A percentile compares a stretch with the other conserved stretches of the same genome.
phyloP scores from a whole-genome alignment of 352 stramenopile genomes.

The Globisporangium irregulare region DNA sequence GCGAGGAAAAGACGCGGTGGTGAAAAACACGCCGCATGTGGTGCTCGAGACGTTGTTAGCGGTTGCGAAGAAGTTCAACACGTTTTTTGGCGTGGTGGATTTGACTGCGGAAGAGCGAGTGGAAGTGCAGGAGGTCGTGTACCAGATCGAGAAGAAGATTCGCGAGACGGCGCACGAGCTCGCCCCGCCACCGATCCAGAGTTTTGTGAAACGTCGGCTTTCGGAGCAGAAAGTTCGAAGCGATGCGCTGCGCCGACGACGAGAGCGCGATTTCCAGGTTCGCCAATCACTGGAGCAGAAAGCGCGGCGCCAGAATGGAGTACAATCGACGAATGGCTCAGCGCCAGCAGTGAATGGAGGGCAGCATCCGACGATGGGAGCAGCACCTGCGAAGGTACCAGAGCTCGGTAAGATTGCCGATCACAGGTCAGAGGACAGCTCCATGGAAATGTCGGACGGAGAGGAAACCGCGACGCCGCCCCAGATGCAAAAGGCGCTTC shows the following conservation, averaged over 20 bases:
- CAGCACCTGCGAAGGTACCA: constrained; percentile 18
- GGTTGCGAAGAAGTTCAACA: constrained; percentile 76
- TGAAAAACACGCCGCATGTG: constrained; percentile 27
- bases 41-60: constrained; percentile 51
- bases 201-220: constrained; percentile 71
- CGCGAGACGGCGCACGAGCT: constrained; percentile 37
- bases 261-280: constrained; percentile 73
- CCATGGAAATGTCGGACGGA: constrained; percentile 69
- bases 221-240: constrained; percentile 76
- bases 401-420: constrained; percentile 13
- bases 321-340: constrained; percentile 12
- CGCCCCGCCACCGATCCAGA: constrained; percentile 78
- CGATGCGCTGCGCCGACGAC: constrained; percentile 67
- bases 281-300: constrained; percentile 58
- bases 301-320: constrained; percentile 9
- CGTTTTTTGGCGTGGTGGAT: constrained; percentile 63
- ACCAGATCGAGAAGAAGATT: constrained; percentile 61
- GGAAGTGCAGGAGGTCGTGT: constrained; percentile 62
- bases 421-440: constrained; percentile 38
- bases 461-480: constrained; percentile 25
- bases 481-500: constrained; percentile 7
- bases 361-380: not conserved
- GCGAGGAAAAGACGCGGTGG: constrained; percentile 44
- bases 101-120: constrained; percentile 50
- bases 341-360: constrained; percentile 21